Base-by-base conservation (phyloP, 495 filamentous ascomycete species). In the Pseudomonodictys pantanalensis region DNA sequence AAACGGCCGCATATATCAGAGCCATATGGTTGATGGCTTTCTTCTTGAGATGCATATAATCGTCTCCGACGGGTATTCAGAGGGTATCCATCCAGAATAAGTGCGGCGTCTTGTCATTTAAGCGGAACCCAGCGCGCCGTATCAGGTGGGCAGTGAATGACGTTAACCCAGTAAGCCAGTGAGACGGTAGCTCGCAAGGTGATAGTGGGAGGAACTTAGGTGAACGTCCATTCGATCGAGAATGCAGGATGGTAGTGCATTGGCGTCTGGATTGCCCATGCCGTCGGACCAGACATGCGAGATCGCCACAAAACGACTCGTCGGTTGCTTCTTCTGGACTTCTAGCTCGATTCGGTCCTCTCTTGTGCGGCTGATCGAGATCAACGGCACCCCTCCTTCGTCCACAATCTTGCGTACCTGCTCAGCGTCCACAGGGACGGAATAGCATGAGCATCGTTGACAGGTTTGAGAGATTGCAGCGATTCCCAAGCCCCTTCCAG, bases 31-130 rank as follows among this genome's bases (percentile, higher is more conserved):
- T 33, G 39, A 66, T 59, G 6, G 62, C 58, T 25, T 29, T 26
- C 22, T 23, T 8, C 24, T 54, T 54, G 33, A 60, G 20, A 4
- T 39, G 23, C 2, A 30, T 29, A 8, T 10, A 23, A 15, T 52
- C 39, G 8, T 29, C 29, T 25, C 2, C 10, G 15, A 43, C 30
- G 11, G 62, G 62, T 8, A 66, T 60, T 20, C 62, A 66, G 9
- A 66, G 44, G 1, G 58, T 62, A 33, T 66, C 62, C 51, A 66
- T 62, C 62, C 62, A 66, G 45, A 66, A 66, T 18, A 47, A 29
- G 20, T 20, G 15, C 38, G 44, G 8, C 26, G 26, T 8, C 22
- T 5, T 35, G 24, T 23, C 33, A 20, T 52, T 54, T 7, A 7
- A 15, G 32, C 15, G 32, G 15, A 8, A 7, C 32, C 8, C 7